Base-by-base conservation (phyloP, 2,329 filamentous ascomycete genomes). In the Fusarium sp. region DNA sequence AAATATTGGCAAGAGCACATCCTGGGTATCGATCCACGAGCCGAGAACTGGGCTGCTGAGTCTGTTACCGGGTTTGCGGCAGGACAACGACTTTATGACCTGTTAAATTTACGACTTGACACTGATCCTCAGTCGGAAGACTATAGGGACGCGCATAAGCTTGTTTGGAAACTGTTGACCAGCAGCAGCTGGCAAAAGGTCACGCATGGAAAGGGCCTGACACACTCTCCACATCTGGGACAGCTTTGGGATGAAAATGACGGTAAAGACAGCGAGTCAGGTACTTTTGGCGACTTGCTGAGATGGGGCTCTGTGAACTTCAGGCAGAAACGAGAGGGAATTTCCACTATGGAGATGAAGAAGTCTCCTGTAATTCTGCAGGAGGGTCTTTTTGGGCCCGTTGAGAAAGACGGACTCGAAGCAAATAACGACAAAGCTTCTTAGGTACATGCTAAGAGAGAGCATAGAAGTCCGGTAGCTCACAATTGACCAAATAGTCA, bases 1-100 rank as follows among this genome's bases (percentile, higher is more conserved):
- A 63, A 71, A 11, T 74, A 76, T 52, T 75, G 63, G 63, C 49
- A 35, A 9, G 31, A 35, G 15, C 5, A 35, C 14, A 17, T 35
- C 14, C 31, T 35, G 6, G 31, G 31, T 35, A 35, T 35, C 4
- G 11, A 35, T 17, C 31, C 31, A 35, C 31, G 31, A 17, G 17
- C 31, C 31, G 31, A 35, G 15, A 35, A 17, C 15, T 35, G 31
- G 31, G 14, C 14, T 8, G 15, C 31, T 17, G 31, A 35, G 17
- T 5, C 4, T 35, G 8, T 35, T 35, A 5, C 17, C 7, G 31
- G 31, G 2, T 35, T 35, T 9, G 4, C 31, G 5, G 17, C 31
- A 17, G 31, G 31, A 17, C 31, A 17, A 17, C 15, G 31, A 7
- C 5, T 17, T 8, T 35, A 17, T 17, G 31, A 35, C 15, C 31